A percentile compares a stretch with the other conserved stretches of the same genome.
phyloP scores from a whole-genome alignment of 331 rosid genomes.

The Rhamnella rubrinervis region DNA sequence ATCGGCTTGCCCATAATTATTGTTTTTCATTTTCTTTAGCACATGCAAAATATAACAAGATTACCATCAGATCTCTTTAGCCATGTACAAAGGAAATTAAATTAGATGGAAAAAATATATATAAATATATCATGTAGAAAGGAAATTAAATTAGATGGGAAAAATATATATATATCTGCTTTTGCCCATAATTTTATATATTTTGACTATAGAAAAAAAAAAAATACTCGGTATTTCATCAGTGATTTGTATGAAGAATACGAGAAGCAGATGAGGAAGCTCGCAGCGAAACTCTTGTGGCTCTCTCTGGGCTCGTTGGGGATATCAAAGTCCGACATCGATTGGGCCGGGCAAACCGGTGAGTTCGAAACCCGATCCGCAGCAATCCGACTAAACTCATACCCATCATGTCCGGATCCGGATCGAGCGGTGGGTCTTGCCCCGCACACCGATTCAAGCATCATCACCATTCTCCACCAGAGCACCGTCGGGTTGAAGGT shows the following conservation, averaged over 20 bases:
- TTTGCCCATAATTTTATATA: not conserved
- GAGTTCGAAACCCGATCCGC: slow-evolving; percentile 39
- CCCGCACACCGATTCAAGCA: slow-evolving; percentile 82
- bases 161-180: not conserved
- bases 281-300: slow-evolving; percentile 69
- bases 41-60: too few species aligned
- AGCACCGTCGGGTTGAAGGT: slow-evolving; percentile 77
- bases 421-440: slow-evolving; percentile 89
- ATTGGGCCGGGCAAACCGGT: slow-evolving; percentile 53
- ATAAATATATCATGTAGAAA: too few species aligned
- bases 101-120: too few species aligned
- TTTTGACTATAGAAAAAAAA: not conserved
- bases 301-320: slow-evolving; percentile 71
- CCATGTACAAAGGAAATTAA: too few species aligned
- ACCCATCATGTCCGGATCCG: slow-evolving; percentile 91
- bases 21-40: too few species aligned
- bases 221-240: not conserved
- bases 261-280: slow-evolving; percentile 55
- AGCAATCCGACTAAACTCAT: slow-evolving; percentile 69
- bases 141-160: too few species aligned
- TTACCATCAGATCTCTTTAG: too few species aligned
- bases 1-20: too few species aligned
- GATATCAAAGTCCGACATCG: slow-evolving; percentile 50
- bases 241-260: slow-evolving; percentile 59
- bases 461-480: slow-evolving; percentile 70